Percentiles rank a stretch among this genome's conserved stretches.
These are phyloP conservation scores for Pleurotus pulmonarius DNA, from an alignment of 768 basidiomycete species.

Conservation along the genomic window DNA sequence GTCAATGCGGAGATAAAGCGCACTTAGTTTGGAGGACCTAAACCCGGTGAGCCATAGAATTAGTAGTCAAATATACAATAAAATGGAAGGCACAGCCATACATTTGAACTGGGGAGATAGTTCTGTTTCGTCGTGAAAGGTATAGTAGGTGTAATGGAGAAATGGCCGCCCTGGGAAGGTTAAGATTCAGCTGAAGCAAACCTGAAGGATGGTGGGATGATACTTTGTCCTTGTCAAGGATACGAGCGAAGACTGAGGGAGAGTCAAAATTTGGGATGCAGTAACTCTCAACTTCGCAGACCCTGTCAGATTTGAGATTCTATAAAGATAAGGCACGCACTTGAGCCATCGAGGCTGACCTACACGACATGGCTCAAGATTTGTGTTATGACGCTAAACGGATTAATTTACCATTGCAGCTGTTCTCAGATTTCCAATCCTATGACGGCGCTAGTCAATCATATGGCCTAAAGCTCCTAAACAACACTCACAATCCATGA, in stretches of 20 bases:
- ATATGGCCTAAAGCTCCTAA: background rate
- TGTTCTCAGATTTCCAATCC: slow-evolving; percentile 81
- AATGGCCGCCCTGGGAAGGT: slow-evolving; percentile 71
- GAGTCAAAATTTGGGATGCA: slow-evolving; percentile 94
- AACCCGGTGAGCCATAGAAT: background rate
- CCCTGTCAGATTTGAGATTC: background rate
- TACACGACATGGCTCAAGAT: background rate
- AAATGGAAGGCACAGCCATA: slow-evolving; percentile 23
- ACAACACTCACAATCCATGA: slow-evolving; percentile 65
- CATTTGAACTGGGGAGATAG: slow-evolving; percentile 80
- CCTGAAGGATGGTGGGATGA: slow-evolving; percentile 18
- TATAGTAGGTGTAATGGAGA: slow-evolving; percentile 75
- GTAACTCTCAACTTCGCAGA: slow-evolving; percentile 74
- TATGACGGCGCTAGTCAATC: slow-evolving; percentile 20
- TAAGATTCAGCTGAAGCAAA: background rate
- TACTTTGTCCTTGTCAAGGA: slow-evolving; percentile 76
- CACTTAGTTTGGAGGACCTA: slow-evolving; percentile 82
- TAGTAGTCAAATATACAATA: background rate
- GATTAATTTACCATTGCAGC: slow-evolving; percentile 50
- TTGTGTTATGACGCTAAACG: background rate
- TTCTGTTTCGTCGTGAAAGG: slow-evolving; percentile 76
- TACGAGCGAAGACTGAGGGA: slow-evolving; percentile 87
- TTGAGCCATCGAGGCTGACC: slow-evolving; percentile 79
- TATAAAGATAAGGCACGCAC: slow-evolving; percentile 31
- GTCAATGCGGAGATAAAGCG: background rate